phyloP scores from a whole-genome alignment of 148 eudicot species.

The Heliosperma pusillum region DNA sequence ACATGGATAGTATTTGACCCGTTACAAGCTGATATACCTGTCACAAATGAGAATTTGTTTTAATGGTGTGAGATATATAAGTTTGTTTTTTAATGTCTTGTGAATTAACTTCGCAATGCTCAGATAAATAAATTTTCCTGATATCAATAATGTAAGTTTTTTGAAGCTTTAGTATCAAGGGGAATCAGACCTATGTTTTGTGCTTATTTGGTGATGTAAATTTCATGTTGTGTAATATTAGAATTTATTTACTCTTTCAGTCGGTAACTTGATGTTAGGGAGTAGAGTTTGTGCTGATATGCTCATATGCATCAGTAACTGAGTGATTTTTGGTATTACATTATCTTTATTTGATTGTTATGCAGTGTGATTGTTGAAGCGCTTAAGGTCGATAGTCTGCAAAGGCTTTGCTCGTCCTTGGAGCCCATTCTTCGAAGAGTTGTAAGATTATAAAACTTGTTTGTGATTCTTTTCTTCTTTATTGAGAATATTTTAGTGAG shows the following conservation, averaged over 20 bases:
- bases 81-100: too few species aligned
- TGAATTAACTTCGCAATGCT: too few species aligned
- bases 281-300: background rate
- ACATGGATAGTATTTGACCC: too few species aligned
- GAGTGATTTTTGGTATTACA: background rate
- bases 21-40: too few species aligned
- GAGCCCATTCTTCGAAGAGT: slow-evolving; percentile 98
- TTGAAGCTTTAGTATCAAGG: background rate
- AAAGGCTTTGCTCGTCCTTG: slow-evolving; percentile 91
- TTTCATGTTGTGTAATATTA: background rate
- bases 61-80: too few species aligned
- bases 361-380: slow-evolving; percentile 98
- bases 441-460: slow-evolving; percentile 57
- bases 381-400: slow-evolving; percentile 92
- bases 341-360: background rate
- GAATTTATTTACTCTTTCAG: too few species aligned
- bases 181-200: background rate
- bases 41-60: too few species aligned
- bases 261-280: background rate
- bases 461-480: slow-evolving; percentile 29
- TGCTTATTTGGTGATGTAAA: background rate
- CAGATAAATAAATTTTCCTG: too few species aligned
- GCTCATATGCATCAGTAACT: background rate
- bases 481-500: background rate
- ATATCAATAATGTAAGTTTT: background rate